Percentiles rank a stretch among this genome's conserved stretches.
Evolutionary conservation across 2,329 filamentous ascomycete species (phyloP).

Genomic region (Nemania bipapillata): DNA sequence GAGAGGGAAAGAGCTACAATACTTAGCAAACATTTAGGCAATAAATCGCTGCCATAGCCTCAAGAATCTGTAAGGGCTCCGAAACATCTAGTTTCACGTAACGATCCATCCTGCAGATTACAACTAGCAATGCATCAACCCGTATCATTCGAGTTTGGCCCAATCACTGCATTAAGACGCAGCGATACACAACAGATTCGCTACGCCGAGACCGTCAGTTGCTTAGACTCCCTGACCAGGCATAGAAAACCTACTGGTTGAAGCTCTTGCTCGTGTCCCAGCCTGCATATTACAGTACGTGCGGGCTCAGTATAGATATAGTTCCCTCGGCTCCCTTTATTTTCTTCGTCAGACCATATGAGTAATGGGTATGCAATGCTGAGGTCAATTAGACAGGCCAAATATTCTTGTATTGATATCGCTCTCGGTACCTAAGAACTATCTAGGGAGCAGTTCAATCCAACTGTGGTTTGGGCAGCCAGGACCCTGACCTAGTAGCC

Average conservation of each 20-base stretch:
- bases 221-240: not conserved
- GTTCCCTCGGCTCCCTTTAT: not conserved
- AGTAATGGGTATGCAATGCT: not conserved
- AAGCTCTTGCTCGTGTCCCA: not conserved
- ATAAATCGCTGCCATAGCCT: not conserved
- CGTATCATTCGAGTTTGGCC: conserved; percentile 1
- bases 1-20: not conserved
- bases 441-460: not conserved
- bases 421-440: not conserved
- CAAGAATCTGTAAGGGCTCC: not conserved
- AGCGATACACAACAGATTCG: conserved; percentile 7
- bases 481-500: not conserved
- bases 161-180: not conserved
- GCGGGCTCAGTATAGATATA: too few relatives aligned
- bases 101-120: not conserved
- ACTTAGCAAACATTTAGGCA: not conserved
- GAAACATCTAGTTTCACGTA: not conserved
- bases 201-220: not conserved
- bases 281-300: too few relatives aligned
- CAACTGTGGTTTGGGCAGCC: not conserved
- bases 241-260: not conserved
- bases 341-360: too few relatives aligned
- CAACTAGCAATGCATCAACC: not conserved
- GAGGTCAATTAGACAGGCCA: not conserved
- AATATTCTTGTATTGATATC: not conserved